These are phyloP conservation scores for Trichoderma asperelloides DNA, from an alignment of 495 filamentous ascomycete genomes.

Conservation along the genomic window DNA sequence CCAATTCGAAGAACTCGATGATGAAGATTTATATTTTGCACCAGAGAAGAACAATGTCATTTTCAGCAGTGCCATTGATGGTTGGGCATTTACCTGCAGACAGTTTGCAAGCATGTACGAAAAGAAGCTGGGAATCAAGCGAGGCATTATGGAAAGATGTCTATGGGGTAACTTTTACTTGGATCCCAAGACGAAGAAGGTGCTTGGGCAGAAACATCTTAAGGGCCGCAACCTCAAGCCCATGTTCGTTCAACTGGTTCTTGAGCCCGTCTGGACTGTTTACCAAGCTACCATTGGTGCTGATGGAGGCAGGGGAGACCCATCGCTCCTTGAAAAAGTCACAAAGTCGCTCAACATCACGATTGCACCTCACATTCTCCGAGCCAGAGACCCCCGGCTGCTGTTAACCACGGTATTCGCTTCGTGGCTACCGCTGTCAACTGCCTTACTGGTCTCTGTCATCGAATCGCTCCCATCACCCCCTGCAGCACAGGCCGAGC, in stretches of 20 bases:
- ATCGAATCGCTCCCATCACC: constrained; percentile 90
- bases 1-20: constrained; percentile 84
- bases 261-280: constrained; percentile 95
- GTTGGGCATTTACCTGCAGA: constrained; percentile 93
- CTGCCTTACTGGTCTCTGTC: constrained; percentile 82
- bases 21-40: constrained; percentile 96
- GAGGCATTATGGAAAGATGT: constrained; percentile 82
- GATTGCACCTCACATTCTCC: constrained; percentile 72
- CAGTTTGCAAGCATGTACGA: constrained; percentile 94
- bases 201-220: constrained; percentile 83
- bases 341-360: constrained; percentile 81
- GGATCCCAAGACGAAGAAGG: constrained; percentile 92
- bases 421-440: constrained; percentile 88
- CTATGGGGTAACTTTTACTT: constrained; percentile 97
- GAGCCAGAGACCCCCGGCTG: constrained; percentile 73
- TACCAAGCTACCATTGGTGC: constrained; percentile 85
- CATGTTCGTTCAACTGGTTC: constrained; percentile 94
- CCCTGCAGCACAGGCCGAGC: constrained; percentile 66
- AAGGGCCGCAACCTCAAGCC: constrained; percentile 87
- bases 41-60: constrained; percentile 99
- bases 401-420: constrained; percentile 80
- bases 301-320: constrained; percentile 75
- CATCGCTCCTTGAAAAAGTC: constrained; percentile 80
- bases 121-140: constrained; percentile 93
- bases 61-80: constrained; percentile 93